A percentile compares a stretch with the other conserved stretches of the same genome.
Conservation (phyloP, 257 asterid species). For the Lycium barbarum region DNA sequence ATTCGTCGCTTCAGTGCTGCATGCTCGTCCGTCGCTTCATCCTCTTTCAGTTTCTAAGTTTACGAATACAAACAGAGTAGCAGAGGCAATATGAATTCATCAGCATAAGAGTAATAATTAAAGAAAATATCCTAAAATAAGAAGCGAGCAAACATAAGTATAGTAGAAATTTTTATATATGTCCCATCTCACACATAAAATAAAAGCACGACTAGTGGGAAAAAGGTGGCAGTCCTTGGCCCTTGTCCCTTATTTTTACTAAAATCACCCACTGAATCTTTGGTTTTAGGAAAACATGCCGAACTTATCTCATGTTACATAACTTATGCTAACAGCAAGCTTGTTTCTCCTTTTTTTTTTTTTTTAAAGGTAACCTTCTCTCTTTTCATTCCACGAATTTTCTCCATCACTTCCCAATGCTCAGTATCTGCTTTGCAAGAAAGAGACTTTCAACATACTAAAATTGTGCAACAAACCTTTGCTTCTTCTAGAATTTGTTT, state of each 20-base stretch:
- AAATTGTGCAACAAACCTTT: conserved; percentile 53
- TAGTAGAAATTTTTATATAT: not conserved
- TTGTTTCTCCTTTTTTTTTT: not conserved
- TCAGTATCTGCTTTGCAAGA: conserved; percentile 23
- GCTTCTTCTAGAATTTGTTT: conserved; percentile 53
- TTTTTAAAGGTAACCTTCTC: not conserved
- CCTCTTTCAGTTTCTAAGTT: conserved; percentile 58
- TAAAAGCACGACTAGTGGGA: not conserved
- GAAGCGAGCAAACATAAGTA: conserved; percentile 1
- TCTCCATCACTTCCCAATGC: conserved; percentile 7
- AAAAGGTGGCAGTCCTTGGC: not conserved
- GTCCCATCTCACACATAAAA: not conserved
- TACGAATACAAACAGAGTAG: not conserved
- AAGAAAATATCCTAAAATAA: not conserved
- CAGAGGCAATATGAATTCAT: conserved; percentile 13
- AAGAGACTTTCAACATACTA: not conserved
- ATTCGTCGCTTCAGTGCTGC: conserved; percentile 57
- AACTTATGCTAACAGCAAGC: conserved; percentile 16
- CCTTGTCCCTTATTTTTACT: conserved; percentile 1
- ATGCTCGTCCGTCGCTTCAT: conserved; percentile 41
- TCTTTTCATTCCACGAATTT: not conserved
- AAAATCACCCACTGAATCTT: not conserved
- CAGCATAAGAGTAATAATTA: not conserved
- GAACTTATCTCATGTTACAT: not conserved
- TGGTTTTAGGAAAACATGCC: not conserved